Evolutionary conservation across 176 grass and related monocot species (phyloP).

Genomic region (Themeda triandra): DNA sequence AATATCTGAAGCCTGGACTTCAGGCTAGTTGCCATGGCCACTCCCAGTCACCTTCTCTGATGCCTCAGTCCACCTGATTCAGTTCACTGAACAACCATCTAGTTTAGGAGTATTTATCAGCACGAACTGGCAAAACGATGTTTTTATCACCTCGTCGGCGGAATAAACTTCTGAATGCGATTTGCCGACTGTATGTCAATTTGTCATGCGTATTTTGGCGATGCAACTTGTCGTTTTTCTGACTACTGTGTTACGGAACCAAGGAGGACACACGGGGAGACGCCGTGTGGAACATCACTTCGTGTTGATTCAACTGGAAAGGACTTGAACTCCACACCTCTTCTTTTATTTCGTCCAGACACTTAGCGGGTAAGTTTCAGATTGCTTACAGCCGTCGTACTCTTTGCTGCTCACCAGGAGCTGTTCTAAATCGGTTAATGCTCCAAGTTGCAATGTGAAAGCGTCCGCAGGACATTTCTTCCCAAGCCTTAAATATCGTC

Average conservation of each 20-base stretch:
- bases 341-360: background rate
- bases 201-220: background rate
- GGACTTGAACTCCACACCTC: background rate
- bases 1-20: background rate
- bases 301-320: slow-evolving; percentile 14
- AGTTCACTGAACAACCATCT: background rate
- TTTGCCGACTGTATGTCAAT: background rate
- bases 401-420: background rate
- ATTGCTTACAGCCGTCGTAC: background rate
- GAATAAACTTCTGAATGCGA: background rate
- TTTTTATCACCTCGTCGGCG: background rate
- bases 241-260: background rate
- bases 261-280: background rate
- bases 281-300: slow-evolving; percentile 17
- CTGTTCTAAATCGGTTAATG: background rate
- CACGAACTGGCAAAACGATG: background rate
- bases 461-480: background rate
- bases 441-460: background rate
- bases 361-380: slow-evolving; percentile 2
- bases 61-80: background rate
- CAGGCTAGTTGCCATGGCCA: background rate
- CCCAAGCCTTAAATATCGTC: background rate
- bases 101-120: background rate
- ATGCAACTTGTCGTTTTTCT: background rate
- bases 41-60: background rate